Percentiles rank a stretch among this genome's conserved stretches.
These are phyloP conservation scores for Sugiyamaella japonica DNA, from an alignment of 1,139 yeast genomes.

Conservation along the genomic window DNA sequence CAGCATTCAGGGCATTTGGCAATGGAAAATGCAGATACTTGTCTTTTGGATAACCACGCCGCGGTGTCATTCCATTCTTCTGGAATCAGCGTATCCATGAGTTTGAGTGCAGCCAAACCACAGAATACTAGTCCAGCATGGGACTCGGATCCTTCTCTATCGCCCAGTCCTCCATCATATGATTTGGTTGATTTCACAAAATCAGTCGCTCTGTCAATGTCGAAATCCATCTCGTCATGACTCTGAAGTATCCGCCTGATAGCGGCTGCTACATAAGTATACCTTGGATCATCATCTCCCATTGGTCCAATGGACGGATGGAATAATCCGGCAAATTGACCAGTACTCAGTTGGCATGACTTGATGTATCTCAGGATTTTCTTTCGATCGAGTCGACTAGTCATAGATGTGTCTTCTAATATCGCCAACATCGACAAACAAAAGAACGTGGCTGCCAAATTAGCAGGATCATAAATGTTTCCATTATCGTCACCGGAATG, in stretches of 20 bases:
- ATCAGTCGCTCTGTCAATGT: constrained; percentile 43
- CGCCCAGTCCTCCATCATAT: constrained; percentile 71
- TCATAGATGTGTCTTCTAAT: constrained; percentile 46
- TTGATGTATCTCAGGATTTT: constrained; percentile 53
- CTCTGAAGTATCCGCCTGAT: constrained; percentile 52
- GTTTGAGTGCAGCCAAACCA: constrained; percentile 63
- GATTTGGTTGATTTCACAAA: constrained; percentile 50
- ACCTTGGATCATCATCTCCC: constrained; percentile 73
- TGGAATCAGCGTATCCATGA: constrained; percentile 44
- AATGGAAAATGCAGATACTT: constrained; percentile 20
- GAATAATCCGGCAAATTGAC: constrained; percentile 57
- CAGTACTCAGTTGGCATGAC: constrained; percentile 56
- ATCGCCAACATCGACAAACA: constrained; percentile 45
- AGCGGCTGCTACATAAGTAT: constrained; percentile 71
- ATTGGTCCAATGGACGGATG: constrained; percentile 43
- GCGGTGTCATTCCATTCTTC: constrained; percentile 45
- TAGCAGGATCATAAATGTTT: constrained; percentile 55
- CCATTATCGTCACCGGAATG: too few species aligned
- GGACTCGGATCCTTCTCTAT: constrained; percentile 56
- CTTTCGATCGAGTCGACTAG: constrained; percentile 45
- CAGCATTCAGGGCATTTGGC: constrained; percentile 37
- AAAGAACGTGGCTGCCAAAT: constrained; percentile 62
- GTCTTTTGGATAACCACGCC: constrained; percentile 24
- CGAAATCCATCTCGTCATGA: constrained; percentile 42
- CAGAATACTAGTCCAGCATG: constrained; percentile 91